Conservation (phyloP, 306 rosid genomes). For the Corylus avellana region DNA sequence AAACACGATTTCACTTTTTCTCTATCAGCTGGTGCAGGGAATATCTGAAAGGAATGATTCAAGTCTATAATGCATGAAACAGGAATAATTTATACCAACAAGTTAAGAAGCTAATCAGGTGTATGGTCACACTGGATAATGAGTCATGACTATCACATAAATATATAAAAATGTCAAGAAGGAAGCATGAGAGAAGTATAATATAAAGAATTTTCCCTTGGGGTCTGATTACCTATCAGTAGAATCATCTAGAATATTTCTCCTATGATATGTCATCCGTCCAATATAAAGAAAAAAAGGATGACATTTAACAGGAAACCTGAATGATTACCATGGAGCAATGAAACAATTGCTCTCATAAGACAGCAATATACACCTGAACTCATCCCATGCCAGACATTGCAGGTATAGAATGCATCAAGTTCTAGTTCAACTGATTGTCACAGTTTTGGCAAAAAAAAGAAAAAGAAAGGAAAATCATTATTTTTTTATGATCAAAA, state of each 20-base stretch:
- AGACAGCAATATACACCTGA: not conserved
- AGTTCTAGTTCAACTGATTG: not conserved
- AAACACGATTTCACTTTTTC: conserved; percentile 91
- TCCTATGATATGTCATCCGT: not conserved
- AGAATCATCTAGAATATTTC: not conserved
- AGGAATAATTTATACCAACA: not conserved
- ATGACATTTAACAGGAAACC: not conserved
- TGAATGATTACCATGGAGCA: not conserved
- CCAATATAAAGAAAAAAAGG: not conserved
- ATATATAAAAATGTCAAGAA: not conserved
- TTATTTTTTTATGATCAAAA: too few relatives aligned
- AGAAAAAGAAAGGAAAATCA: not conserved
- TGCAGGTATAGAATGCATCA: not conserved
- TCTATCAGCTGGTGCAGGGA: conserved; percentile 77
- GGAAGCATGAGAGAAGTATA: not conserved
- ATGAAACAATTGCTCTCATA: not conserved
- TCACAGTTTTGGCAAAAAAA: not conserved
- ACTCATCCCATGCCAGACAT: not conserved
- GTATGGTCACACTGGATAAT: not conserved
- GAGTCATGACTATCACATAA: not conserved
- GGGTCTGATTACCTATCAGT: not conserved
- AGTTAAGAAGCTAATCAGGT: not conserved
- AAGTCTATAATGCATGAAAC: conserved; percentile 5
- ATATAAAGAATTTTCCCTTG: not conserved
- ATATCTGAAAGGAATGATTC: conserved; percentile 51